These are phyloP conservation scores for Pestalotiopsis sp. DNA, from an alignment of 2,329 filamentous ascomycete genomes.

Conservation along the genomic window DNA sequence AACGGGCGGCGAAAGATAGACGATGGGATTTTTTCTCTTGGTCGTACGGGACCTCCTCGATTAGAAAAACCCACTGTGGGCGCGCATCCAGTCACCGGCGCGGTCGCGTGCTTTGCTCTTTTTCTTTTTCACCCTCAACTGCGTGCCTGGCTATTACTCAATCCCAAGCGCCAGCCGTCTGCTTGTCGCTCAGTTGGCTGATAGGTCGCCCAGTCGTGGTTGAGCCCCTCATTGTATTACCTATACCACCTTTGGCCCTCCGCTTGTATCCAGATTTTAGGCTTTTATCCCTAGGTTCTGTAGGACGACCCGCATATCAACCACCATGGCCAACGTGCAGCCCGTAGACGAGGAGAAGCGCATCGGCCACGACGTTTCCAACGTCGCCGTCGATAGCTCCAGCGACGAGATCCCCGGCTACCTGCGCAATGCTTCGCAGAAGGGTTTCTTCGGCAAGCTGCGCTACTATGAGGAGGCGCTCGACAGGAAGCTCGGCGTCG, in stretches of 20 bases:
- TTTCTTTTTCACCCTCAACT: background rate
- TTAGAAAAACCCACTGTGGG: background rate
- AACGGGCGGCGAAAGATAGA: background rate
- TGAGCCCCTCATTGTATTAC: background rate
- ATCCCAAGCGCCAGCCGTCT: background rate
- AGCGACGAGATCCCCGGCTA: slow-evolving; percentile 16
- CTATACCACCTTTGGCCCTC: background rate
- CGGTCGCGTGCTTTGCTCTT: background rate
- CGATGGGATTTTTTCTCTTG: background rate
- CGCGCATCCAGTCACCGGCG: background rate
- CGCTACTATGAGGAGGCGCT: slow-evolving; percentile 42
- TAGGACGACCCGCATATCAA: background rate
- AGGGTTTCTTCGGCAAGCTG: slow-evolving; percentile 37
- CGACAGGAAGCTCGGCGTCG: slow-evolving; percentile 39
- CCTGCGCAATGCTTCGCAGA: slow-evolving; percentile 12
- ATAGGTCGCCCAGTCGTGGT: background rate
- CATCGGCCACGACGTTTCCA: background rate
- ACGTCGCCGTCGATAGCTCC: slow-evolving; percentile 16
- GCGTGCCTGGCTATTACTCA: background rate
- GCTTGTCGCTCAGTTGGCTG: background rate
- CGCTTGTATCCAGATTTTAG: background rate
- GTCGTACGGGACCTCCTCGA: background rate
- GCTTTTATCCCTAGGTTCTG: background rate
- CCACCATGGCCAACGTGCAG: slow-evolving; percentile 1
- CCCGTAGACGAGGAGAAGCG: slow-evolving; percentile 9